Conservation (phyloP, 2,329 filamentous ascomycete species). For the Ceratocystis destructans region DNA sequence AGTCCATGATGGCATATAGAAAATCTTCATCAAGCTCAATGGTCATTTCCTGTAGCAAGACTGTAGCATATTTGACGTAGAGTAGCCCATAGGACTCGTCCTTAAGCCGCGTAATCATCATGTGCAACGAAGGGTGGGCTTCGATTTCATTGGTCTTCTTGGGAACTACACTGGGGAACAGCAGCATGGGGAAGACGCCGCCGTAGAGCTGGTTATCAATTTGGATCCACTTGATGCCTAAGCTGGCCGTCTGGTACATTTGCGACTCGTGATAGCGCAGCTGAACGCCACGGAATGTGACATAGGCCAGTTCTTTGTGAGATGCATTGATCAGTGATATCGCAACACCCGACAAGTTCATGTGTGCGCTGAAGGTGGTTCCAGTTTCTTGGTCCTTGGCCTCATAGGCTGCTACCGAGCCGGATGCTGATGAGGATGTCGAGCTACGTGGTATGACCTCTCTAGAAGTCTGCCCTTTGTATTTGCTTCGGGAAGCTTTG, state of each 20-base stretch:
- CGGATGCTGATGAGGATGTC: conserved; percentile 25
- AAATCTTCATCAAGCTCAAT: conserved; percentile 96
- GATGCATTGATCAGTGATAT: conserved; percentile 89
- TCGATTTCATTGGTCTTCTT: conserved; percentile 96
- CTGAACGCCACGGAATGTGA: conserved; percentile 84
- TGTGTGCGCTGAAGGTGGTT: conserved; percentile 75
- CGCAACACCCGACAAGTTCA: conserved; percentile 79
- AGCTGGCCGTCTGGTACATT: conserved; percentile 78
- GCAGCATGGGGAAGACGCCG: conserved; percentile 90
- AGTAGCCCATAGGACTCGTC: conserved; percentile 95
- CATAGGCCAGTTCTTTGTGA: conserved; percentile 78
- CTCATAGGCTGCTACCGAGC: conserved; percentile 48
- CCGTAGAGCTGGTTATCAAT: conserved; percentile 98
- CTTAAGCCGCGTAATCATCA: conserved; percentile 85
- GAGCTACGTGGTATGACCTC: conserved; percentile 5
- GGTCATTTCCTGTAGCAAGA: conserved; percentile 94
- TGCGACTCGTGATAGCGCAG: conserved; percentile 87
- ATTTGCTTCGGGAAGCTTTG: conserved; percentile 82
- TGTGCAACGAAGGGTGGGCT: conserved; percentile 84
- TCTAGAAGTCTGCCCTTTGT: conserved; percentile 29
- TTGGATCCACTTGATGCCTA: conserved; percentile 96
- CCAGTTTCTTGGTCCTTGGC: conserved; percentile 84
- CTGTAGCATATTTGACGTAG: conserved; percentile 95
- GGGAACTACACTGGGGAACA: conserved; percentile 94
- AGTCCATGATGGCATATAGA: conserved; percentile 89